A percentile compares a stretch with the other conserved stretches of the same genome.
These are phyloP conservation scores for Wickerhamomyces silvicola DNA, from an alignment of 805 yeast genomes.

Conservation along the genomic window DNA sequence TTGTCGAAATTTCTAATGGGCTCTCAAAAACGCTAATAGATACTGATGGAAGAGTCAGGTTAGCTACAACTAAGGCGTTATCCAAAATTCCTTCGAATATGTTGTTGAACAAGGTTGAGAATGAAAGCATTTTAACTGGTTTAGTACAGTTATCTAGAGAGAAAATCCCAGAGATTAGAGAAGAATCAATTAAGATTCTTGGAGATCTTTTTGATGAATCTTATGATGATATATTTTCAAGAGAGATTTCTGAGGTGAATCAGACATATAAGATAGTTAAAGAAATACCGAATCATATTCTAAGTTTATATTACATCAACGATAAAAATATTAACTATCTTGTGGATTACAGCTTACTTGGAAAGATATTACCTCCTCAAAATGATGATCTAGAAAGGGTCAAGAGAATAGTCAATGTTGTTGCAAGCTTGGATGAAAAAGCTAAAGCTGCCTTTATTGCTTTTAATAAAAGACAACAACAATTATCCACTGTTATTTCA, in stretches of 20 bases:
- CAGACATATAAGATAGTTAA: slow-evolving; percentile 25
- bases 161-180: slow-evolving; percentile 58
- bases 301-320: slow-evolving; percentile 68
- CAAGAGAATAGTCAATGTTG: slow-evolving; percentile 43
- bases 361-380: slow-evolving; percentile 53
- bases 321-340: slow-evolving; percentile 57
- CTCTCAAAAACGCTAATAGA: slow-evolving; percentile 66
- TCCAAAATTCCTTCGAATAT: slow-evolving; percentile 38
- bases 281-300: slow-evolving; percentile 56
- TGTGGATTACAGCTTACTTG: slow-evolving; percentile 58
- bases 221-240: slow-evolving; percentile 21
- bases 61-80: slow-evolving; percentile 49
- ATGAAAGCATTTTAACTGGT: slow-evolving; percentile 41
- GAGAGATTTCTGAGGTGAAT: slow-evolving; percentile 13
- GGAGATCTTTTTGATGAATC: slow-evolving; percentile 51
- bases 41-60: slow-evolving; percentile 66
- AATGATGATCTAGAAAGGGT: slow-evolving; percentile 41
- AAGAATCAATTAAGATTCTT: slow-evolving; percentile 45
- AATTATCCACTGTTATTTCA: slow-evolving; percentile 43
- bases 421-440: slow-evolving; percentile 44
- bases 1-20: slow-evolving; percentile 49
- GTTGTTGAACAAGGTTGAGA: slow-evolving; percentile 43
- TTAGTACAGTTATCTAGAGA: slow-evolving; percentile 66
- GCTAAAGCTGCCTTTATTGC: slow-evolving; percentile 64
- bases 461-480: slow-evolving; percentile 61